Base-by-base conservation (phyloP, 2,329 filamentous ascomycete species). In the Diaporthe humulicola region DNA sequence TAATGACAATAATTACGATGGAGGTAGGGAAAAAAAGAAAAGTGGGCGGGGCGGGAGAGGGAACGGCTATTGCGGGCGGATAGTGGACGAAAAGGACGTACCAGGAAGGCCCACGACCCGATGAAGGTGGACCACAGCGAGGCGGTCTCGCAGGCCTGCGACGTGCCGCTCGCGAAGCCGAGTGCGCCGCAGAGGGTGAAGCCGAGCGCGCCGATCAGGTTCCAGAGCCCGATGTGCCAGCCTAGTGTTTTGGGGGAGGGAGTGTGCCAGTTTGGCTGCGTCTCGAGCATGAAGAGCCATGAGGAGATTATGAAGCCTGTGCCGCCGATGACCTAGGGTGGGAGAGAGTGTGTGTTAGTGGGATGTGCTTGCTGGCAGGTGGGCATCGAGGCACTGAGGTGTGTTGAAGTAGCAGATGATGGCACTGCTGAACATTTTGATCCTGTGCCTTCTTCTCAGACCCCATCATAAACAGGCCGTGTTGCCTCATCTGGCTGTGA, bases 141-240 rank as follows among this genome's bases (percentile, higher is more conserved):
- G 57, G 89, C 85, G 77, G 89, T 89, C 54, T 85, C 81, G 4
- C 87, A 85, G 1, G 83, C 84, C 25, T 74, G 64, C 38, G 48
- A 54, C 12, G 82, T 82, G 71, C 84, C 81, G 10, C 79, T 81
- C 15, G 82, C 88, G 72, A 87, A 89, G 0, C 89, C 90, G 40
- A 91, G 79, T 2, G 87, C 89, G n/a, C 89, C 90, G 75, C 89
- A 91, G 0, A 91, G 83, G 7, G 90, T 92, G 79, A 93, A 93
- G 0, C 91, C 91, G 33, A 93, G 78, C 2, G 88, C 88, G 1
- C 92, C 92, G 28, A 93, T 83, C 2, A 92, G 81, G 78, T 93
- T 93, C 90, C 91, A 93, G 12, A 88, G 81, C 0, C 90, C 92
- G 77, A 94, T 89, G 80, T 93, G 90, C 92, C 92, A 93, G 4